Base-by-base conservation (phyloP, 2,329 filamentous ascomycete species). In the Microcyclosporella mali region DNA sequence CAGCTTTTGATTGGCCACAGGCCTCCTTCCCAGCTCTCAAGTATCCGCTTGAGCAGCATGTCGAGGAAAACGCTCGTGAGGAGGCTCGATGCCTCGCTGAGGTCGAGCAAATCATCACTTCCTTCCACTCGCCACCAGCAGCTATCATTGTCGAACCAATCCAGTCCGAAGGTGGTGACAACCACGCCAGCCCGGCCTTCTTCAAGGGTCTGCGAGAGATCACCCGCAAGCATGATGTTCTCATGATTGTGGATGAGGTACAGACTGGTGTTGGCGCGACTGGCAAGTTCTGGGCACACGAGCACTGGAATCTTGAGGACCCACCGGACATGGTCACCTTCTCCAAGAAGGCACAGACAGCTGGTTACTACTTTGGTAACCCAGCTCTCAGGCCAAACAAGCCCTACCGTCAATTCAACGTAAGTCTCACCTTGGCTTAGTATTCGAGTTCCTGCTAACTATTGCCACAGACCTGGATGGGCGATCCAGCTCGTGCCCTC, bases 281-380 rank as follows among this genome's bases (percentile, higher is more conserved):
- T 0, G 88, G 88, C 57, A 88, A 86, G 66, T 94, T 95, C 80
- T 95, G 88, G 88, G 88, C 89, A 7, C 89, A 95, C 72, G 88
- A 95, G 59, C 89, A 95, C 80, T 95, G 88, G 88, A 77, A 85
- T 65, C 77, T 95, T 33, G 62, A 75, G 37, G 71, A 80, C 28
- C 85, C 88, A 7, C 88, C 88, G 0, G 88, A 95, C 71, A 92
- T 95, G 74, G 88, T 95, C 33, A 95, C 88, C 45, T 95, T 95
- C 71, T 86, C 81, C 61, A 95, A 95, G 75, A 95, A 95, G 75
- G 89, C 88, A 2, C 88, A 95, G 70, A 86, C 88, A 2, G 88
- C 89, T 6, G 88, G 88, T 27, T 95, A 90, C 76, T 95, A 92
- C 75, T 95, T 82, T 63, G 84, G 84, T 48, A 83, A 92, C 74